A percentile compares a stretch with the other conserved stretches of the same genome.
Conservation (phyloP, 768 basidiomycete species). For the Cytidiella melzeri region DNA sequence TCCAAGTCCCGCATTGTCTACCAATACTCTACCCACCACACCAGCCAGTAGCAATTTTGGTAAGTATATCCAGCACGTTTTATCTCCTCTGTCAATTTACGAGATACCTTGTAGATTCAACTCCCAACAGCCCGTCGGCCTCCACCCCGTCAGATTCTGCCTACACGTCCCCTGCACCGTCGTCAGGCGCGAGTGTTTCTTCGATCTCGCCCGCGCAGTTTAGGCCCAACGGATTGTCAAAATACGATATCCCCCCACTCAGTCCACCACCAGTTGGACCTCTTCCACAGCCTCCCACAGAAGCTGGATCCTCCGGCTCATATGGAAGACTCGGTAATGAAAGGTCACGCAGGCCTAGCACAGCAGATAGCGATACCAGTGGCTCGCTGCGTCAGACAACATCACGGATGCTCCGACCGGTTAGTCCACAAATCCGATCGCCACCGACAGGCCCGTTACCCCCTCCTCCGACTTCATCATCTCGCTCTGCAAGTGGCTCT, state of each 20-base stretch:
- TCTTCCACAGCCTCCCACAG: slow-evolving; percentile 17
- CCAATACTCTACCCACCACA: not conserved
- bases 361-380: slow-evolving; percentile 13
- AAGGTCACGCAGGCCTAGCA: slow-evolving; percentile 14
- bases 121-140: not conserved
- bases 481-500: not conserved
- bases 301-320: not conserved
- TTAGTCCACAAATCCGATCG: not conserved
- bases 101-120: not conserved
- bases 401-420: not conserved
- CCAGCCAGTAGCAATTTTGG: slow-evolving; percentile 2
- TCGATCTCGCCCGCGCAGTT: not conserved
- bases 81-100: not conserved
- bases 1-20: not conserved
- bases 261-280: slow-evolving; percentile 22
- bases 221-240: not conserved
- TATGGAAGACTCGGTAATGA: not conserved
- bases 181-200: not conserved
- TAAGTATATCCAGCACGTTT: not conserved
- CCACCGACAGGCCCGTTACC: not conserved
- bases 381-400: not conserved
- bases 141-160: not conserved
- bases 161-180: not conserved
- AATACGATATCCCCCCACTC: slow-evolving; percentile 18
- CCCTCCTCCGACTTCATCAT: not conserved